phyloP scores from a whole-genome alignment of 257 asterid genomes.

The Solanum boliviense region DNA sequence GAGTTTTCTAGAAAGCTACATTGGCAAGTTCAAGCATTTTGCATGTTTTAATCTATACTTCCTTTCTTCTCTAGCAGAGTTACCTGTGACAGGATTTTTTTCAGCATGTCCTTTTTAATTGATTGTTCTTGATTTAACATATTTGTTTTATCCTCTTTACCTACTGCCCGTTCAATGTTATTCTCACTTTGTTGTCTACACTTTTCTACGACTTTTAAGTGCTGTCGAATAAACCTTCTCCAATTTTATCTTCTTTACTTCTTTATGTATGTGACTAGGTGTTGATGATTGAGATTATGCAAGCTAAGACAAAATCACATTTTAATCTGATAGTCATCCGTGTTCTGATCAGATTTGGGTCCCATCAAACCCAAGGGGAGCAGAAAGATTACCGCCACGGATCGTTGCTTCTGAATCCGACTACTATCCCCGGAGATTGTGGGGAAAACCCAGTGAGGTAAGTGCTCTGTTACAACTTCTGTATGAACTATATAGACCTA shows the following conservation, averaged over 20 bases:
- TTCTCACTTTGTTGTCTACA: background rate
- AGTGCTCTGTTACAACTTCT: slow-evolving; percentile 3
- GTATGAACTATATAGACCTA: background rate
- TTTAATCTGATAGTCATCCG: background rate
- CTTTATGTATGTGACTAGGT: background rate
- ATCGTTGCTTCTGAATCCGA: slow-evolving; percentile 67
- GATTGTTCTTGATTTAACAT: background rate
- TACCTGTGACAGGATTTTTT: background rate
- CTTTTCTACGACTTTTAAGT: background rate
- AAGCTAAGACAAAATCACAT: slow-evolving; percentile 16
- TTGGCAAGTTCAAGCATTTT: background rate
- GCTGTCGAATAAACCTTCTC: background rate
- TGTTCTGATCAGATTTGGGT: slow-evolving; percentile 53
- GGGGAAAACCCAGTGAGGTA: slow-evolving; percentile 85
- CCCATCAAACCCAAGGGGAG: slow-evolving; percentile 76
- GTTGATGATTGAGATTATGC: background rate
- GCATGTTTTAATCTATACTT: background rate
- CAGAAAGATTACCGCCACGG: slow-evolving; percentile 65
- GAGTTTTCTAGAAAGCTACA: background rate
- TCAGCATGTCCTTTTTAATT: background rate
- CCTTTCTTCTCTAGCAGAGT: background rate
- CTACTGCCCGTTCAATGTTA: background rate
- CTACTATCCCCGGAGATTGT: slow-evolving; percentile 50
- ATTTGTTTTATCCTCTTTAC: background rate
- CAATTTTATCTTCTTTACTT: background rate